Conservation (phyloP, 768 basidiomycete species). For the Leccinum uliginosum region DNA sequence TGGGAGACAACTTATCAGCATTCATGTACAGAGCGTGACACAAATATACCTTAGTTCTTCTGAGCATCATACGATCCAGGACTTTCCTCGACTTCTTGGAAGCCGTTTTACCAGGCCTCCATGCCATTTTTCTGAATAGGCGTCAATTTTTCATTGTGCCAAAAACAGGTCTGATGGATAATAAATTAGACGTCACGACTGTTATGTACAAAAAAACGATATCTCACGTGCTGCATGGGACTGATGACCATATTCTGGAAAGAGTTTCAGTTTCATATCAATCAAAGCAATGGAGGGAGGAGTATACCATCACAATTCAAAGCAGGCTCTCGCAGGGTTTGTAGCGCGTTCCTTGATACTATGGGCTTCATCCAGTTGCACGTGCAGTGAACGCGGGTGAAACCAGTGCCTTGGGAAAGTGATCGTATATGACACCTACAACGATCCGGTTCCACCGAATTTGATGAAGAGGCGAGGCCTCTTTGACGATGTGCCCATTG, state of each 20-base stretch:
- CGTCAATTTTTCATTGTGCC: conserved; percentile 94
- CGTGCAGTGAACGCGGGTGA: not conserved
- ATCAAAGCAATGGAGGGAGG: not conserved
- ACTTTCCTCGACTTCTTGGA: conserved; percentile 92
- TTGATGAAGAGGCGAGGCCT: conserved; percentile 79
- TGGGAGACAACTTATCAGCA: conserved; percentile 26
- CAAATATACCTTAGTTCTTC: conserved; percentile 69
- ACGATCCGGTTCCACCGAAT: conserved; percentile 83
- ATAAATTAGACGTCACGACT: conserved; percentile 5
- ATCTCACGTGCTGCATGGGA: conserved; percentile 74
- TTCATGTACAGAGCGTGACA: not conserved
- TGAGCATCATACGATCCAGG: conserved; percentile 93
- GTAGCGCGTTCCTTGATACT: conserved; percentile 95
- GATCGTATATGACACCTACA: conserved; percentile 36
- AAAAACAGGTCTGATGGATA: conserved; percentile 74
- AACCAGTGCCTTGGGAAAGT: not conserved
- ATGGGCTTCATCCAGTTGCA: conserved; percentile 89
- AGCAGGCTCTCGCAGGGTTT: conserved; percentile 96
- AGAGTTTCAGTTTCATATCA: not conserved
- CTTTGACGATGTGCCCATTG: conserved; percentile 78
- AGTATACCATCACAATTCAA: conserved; percentile 80
- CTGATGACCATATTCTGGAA: conserved; percentile 74
- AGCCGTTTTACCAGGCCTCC: conserved; percentile 63
- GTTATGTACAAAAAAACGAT: not conserved
- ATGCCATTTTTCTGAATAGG: conserved; percentile 94